Base-by-base conservation (phyloP, 192 early-diverging fungal species). In the Helicostylum pulchrum region DNA sequence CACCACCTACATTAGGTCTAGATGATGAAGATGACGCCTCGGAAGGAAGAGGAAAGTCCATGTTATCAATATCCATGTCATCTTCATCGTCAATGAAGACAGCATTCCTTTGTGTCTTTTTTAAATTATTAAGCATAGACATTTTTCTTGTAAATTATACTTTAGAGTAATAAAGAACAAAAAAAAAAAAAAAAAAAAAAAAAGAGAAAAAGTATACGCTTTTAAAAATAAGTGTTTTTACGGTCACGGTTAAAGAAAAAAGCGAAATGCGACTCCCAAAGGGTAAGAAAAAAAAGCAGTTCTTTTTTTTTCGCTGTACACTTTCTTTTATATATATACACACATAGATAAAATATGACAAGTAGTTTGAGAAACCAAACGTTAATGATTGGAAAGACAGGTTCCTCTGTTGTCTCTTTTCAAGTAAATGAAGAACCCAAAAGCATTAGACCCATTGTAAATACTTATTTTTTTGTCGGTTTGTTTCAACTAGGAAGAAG, bases 31-130 rank as follows among this genome's bases (percentile, higher is more conserved):
- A 48, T 11, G 68, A 58, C 20, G 36, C 60, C 51, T 77, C 73
- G 10, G 44, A 53, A 10, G 80, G 80, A 48, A 79, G 55, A 23
- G 75, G 77, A 51, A 82, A 79, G 31, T 82, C 80, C 77, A 82
- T 79, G 39, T 79, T 79, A 67, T 82, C 80, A 61, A 82, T 56
- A 58, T 80, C 78, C 26, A 79, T 54, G 21, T 80, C 79, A 1
- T 77, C 77, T 12, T 79, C 76, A 4, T 72, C 64, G 0, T 79
- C 78, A 44, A 77, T 43, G 61, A 82, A 82, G 53, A 79, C 71
- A 7, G 71, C 59, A 0, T 79, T 74, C 39, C 71, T 70, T 55
- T 66, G 52, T 23, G 66, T 61, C 66, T 82, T 61, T 44, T 79
- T 76, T 26, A 82, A 68, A 44, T 73, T 53, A 31, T 79, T 77